phyloP scores from a whole-genome alignment of 768 basidiomycete genomes.

The Mycena venus region DNA sequence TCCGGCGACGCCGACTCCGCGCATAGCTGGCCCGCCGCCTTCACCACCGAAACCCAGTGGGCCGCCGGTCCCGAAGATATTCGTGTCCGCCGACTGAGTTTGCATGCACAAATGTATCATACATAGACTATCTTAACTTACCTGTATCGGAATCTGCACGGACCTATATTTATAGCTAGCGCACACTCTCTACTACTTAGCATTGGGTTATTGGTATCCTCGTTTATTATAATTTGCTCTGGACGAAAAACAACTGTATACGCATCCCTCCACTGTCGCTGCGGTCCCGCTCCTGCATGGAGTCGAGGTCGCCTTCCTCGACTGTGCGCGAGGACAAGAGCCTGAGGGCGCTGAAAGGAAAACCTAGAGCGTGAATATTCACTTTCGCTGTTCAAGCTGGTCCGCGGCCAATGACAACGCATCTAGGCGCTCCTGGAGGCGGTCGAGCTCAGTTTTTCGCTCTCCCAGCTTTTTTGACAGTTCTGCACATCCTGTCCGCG shows the following conservation, averaged over 20 bases:
- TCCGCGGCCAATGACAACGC: slow-evolving; percentile 54
- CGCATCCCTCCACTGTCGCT: not conserved
- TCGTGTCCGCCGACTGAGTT: slow-evolving; percentile 17
- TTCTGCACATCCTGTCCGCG: slow-evolving; percentile 62
- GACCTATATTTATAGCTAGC: slow-evolving; percentile 15
- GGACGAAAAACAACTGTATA: not conserved
- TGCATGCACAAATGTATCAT: slow-evolving; percentile 18
- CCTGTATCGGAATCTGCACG: slow-evolving; percentile 20
- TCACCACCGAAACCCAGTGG: slow-evolving; percentile 39
- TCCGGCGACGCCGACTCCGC: slow-evolving; percentile 36
- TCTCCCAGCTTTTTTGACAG: slow-evolving; percentile 56
- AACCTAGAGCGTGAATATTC: not conserved
- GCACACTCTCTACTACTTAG: not conserved
- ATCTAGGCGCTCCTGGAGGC: slow-evolving; percentile 58
- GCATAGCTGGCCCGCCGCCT: slow-evolving; percentile 33
- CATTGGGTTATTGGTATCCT: not conserved
- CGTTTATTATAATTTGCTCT: slow-evolving; percentile 13
- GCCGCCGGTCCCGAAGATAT: slow-evolving; percentile 39
- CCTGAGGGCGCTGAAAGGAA: no score
- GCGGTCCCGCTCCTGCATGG: no score
- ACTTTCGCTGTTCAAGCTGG: slow-evolving; percentile 36
- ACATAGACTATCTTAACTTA: not conserved
- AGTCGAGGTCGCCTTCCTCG: not conserved
- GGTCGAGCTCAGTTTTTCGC: slow-evolving; percentile 60
- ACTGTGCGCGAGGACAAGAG: no score